Base-by-base conservation (phyloP, 164 flowering plant genomes). In the Echeveria elegans region DNA sequence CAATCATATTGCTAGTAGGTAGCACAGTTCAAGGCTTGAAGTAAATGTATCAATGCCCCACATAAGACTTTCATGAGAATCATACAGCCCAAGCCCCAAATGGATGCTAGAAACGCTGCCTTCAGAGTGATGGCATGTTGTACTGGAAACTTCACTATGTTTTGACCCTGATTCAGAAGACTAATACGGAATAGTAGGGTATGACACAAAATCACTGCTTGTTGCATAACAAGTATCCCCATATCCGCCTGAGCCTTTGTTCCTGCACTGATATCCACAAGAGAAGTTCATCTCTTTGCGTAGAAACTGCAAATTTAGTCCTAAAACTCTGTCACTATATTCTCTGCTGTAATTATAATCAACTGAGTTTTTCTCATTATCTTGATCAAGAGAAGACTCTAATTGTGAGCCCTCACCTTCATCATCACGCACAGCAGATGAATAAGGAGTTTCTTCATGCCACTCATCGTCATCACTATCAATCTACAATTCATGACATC, bases 401-500 rank as follows among this genome's bases (percentile, higher is more conserved):
- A 56, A 15, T 28, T 56, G 61, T 15, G 61, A 63, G 47, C 28
- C 63, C 50, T 31, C 71, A 18, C 4, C 6, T 1, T 48, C 58
- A 26, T 62, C 43, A 56, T 15, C 6, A 19, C 28, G 61, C 32
- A 26, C 61, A 4, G 6, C 18, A 56, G 32, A 12, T 34, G 48
- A 53, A 61, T 59, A 31, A 4, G 50, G 45, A 8, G 53, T 37
- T 41, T 69, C 67, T 2, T 70, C 69, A 62, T 79, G 73, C 1
- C 74, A 74, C 11, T 34, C 71, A 30, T 72, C 63, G 60, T 38
- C 67, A 18, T 63, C 70, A 32, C 67, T 28, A 59, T 31, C 47
- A 32, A 85, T 78, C 58, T 80, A 71, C 70, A 81, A 24, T 11
- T 66, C 45, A 40, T 70, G 67, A 63, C 50, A 75, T 68, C 95